Evolutionary conservation across 176 grass and related monocot species (phyloP), one percentile per base, ranked within the genome.

Genomic region (Musa itinerans): DNA sequence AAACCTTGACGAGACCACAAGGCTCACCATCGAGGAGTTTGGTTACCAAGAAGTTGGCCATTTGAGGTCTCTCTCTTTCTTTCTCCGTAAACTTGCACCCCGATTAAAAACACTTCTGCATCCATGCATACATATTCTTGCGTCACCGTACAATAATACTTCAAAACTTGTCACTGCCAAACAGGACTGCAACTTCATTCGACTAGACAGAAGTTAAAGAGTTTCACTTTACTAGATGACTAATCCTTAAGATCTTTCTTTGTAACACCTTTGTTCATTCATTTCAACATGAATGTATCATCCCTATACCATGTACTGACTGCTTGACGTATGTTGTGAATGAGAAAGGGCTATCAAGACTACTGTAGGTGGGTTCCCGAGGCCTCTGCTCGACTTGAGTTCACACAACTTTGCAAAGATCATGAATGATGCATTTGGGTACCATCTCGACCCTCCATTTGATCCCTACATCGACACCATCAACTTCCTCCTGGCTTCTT

Each of bases 21-120:
- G 80, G 50, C 86, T 89, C 78, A 72, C 93, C 72, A 67, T 92
- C 52, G 50, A 72, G 16, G 88, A 98, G 81, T 98, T 98, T 21
- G 92, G 83, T n/a, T 92, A 89, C 84, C 94, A 98, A 63, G 94
- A 98, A 83, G 94, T 98, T 25, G 94, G 90, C 0, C 94, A 98
- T 86, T 78, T 98, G 68, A 91, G 86, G 94, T 89, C 10, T 10
- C 2, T 17, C 4, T 57, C 11, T 13, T 57, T 11, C 54, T 13
- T 57, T 13, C 16, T 57, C 54, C 1, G 16, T 57, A 13, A 57
- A 17, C 11, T 11, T 57, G 54, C 16, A 57, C 11, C 13, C 10
- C 24, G 16, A 57, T 2, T 12, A 15, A 57, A 57, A 57, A 16
- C 54, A 13, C 54, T 43, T 43, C 0, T 43, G 4, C 34, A 43